Evolutionary conservation across 2,329 filamentous ascomycete genomes (phyloP), one percentile per base, ranked within the genome.

Genomic region (Fusarium sp.): DNA sequence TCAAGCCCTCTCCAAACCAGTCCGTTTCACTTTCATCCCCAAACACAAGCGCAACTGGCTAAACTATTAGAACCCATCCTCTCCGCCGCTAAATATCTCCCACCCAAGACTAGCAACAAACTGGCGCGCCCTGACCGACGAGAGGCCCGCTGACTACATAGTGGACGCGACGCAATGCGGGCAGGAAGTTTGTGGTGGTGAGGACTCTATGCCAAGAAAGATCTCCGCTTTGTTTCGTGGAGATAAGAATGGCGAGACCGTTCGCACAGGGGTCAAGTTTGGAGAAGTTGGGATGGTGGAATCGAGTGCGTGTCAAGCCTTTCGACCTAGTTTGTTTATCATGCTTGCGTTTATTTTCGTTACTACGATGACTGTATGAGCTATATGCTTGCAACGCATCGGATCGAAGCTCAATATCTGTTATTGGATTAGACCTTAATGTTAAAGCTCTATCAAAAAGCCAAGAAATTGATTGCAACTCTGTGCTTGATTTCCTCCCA

Each of bases 231-330:
- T 53, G 55, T 49, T 48, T 52, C 50, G n/a, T 26, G 11, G 53
- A 20, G 50, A 52, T 59, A 32, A 58, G 42, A 37, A 32, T 32
- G 37, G 38, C 32, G 41, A 41, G 11, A 37, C 42, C 30, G 48
- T 56, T 26, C 41, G 49, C 42, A 60, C 69, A 44, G 62, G 66
- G 48, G 32, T 64, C 59, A 70, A 70, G 45, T 69, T 70, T 64
- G 61, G 64, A 30, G 70, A 73, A 63, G 65, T 72, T 40, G 70
- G 59, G 42, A 26, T 67, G 53, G 45, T 63, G 35, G 55, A 65
- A 40, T 50, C 55, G 20, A 61, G 30, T 42, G 55, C 52, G 32
- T 41, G 60, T 37, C 48, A 52, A 42, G 40, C 46, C 41, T 64
- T 55, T 37, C 35, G 20, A 32, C 65, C 65, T 23, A n/a, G 38